Percentiles rank a stretch among this genome's conserved stretches.
phyloP scores from a whole-genome alignment of 2,329 filamentous ascomycete genomes.

The Fusarium sp. region DNA sequence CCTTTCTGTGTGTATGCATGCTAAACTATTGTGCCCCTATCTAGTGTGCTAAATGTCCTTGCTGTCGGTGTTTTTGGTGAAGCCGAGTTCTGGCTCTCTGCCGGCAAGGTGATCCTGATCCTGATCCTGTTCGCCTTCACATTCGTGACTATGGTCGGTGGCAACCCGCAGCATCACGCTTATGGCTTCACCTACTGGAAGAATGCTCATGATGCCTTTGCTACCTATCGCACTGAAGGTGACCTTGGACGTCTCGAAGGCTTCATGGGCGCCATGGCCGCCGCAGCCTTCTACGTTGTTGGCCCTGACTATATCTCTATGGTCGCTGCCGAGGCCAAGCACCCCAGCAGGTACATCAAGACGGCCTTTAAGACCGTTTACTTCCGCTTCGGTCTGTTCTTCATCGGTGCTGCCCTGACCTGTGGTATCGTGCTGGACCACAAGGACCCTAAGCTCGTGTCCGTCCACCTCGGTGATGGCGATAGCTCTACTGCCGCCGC shows the following conservation, averaged over 20 bases:
- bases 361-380: slow-evolving; percentile 81
- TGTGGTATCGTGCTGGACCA: slow-evolving; percentile 28
- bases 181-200: slow-evolving; percentile 39
- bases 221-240: slow-evolving; percentile 23
- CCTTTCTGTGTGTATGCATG: slow-evolving; percentile 19
- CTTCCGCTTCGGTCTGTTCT: slow-evolving; percentile 79
- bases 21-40: slow-evolving; percentile 32
- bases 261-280: slow-evolving; percentile 29
- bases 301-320: slow-evolving; percentile 41
- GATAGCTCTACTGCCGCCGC: slow-evolving; percentile 18
- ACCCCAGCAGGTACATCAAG: slow-evolving; percentile 72
- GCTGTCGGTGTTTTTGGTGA: slow-evolving; percentile 41
- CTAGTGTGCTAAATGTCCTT: slow-evolving; percentile 54
- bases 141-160: slow-evolving; percentile 40
- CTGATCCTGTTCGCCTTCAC: slow-evolving; percentile 38
- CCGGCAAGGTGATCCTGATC: slow-evolving; percentile 37
- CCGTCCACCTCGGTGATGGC: slow-evolving; percentile 11
- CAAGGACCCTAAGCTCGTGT: slow-evolving; percentile 18
- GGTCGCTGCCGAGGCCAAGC: slow-evolving; percentile 34
- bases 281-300: slow-evolving; percentile 35
- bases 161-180: slow-evolving; percentile 32
- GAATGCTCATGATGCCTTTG: slow-evolving; percentile 28
- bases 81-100: slow-evolving; percentile 40
- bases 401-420: slow-evolving; percentile 65
- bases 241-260: slow-evolving; percentile 34